These are phyloP conservation scores for Colletotrichum sp. DNA, from an alignment of 2,329 filamentous ascomycete species.

Conservation along the genomic window DNA sequence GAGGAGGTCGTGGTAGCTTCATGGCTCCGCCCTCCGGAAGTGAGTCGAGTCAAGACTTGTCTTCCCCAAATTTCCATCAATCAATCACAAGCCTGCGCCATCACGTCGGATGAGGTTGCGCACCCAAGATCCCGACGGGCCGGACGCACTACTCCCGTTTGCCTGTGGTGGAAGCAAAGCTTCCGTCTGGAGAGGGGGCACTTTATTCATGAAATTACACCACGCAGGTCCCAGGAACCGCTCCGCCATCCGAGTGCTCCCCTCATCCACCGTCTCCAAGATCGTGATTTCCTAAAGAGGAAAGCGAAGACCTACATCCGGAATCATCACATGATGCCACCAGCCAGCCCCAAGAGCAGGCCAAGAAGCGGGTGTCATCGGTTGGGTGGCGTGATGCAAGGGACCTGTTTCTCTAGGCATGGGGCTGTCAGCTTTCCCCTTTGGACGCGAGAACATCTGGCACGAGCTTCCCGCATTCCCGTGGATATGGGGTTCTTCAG, in stretches of 20 bases:
- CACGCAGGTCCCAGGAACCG: conserved; percentile 20
- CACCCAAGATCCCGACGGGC: background rate
- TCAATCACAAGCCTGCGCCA: background rate
- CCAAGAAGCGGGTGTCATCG: background rate
- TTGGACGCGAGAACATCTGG: background rate
- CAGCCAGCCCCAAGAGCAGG: background rate
- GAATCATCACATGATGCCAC: background rate
- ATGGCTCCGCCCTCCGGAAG: background rate
- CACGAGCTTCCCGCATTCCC: background rate
- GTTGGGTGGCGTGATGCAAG: background rate
- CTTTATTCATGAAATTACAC: background rate
- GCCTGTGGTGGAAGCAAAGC: conserved; percentile 2
- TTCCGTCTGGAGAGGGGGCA: conserved; percentile 1
- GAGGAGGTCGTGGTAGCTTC: background rate
- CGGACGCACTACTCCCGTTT: conserved; percentile 10
- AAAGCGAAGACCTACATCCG: background rate
- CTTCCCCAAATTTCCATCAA: conserved; percentile 12
- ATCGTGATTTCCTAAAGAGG: background rate
- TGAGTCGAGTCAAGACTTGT: background rate
- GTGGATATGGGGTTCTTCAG: background rate
- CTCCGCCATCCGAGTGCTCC: background rate
- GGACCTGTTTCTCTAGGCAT: background rate
- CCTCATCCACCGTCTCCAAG: background rate
- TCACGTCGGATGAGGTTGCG: background rate
- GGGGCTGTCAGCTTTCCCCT: background rate